Conservation (phyloP, 2,329 filamentous ascomycete species). For the Claviceps sp. region DNA sequence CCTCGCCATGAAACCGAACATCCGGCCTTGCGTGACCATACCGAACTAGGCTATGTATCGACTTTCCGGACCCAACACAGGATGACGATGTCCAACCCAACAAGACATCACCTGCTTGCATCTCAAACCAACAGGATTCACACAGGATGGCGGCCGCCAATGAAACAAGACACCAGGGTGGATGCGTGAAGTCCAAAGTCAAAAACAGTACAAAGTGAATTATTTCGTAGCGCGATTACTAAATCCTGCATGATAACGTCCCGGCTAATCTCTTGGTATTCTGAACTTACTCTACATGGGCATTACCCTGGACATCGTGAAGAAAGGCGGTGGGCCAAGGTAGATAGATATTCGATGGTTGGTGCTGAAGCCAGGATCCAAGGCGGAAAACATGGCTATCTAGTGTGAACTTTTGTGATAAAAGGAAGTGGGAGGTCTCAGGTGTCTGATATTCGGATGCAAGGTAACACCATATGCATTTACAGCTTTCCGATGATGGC, state of each 20-base stretch:
- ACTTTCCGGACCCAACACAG: too few species aligned
- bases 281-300: conserved; percentile 18
- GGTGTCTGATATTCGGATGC: conserved; percentile 2
- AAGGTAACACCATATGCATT: conserved; percentile 9
- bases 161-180: not conserved
- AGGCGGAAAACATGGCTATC: not conserved
- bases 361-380: not conserved
- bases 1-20: too few species aligned
- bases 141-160: not conserved
- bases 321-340: conserved; percentile 4
- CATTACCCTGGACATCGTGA: conserved; percentile 11
- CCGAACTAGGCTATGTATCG: too few species aligned
- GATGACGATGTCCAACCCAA: too few species aligned
- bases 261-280: conserved; percentile 13
- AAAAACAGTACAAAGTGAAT: not conserved
- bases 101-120: too few species aligned
- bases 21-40: too few species aligned
- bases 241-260: conserved; percentile 12
- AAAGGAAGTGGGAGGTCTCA: conserved; percentile 3
- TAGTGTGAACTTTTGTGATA: not conserved
- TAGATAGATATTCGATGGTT: conserved; percentile 2
- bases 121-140: too few species aligned
- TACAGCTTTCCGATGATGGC: conserved; percentile 71
- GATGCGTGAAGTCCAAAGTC: not conserved
- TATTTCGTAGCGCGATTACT: conserved; percentile 16